Evolutionary conservation across 73 alveolate genomes (phyloP).

Genomic region (Halteria grandinella): DNA sequence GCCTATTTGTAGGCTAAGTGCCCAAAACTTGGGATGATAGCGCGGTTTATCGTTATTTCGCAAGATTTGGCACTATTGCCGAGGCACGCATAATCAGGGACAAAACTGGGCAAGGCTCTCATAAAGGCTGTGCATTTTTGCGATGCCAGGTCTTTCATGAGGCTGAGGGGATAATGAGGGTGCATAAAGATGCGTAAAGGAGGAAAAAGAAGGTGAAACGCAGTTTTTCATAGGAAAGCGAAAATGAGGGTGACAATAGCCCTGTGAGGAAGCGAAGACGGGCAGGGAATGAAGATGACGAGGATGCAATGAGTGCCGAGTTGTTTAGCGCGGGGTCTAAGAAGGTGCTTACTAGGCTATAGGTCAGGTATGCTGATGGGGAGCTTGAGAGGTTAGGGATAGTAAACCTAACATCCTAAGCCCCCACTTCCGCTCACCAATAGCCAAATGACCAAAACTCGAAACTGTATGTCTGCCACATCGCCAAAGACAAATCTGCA

Average conservation of each 20-base stretch:
- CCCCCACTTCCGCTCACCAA: too few relatives aligned
- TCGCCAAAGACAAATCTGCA: background rate
- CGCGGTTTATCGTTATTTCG: background rate
- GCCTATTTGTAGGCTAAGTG: conserved; percentile 19
- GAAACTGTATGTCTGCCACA: conserved; percentile 22
- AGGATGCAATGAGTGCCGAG: too few relatives aligned
- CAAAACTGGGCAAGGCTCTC: background rate
- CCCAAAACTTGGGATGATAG: conserved; percentile 33
- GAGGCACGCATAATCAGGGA: conserved; percentile 16
- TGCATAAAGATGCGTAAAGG: background rate
- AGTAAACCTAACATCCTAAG: background rate
- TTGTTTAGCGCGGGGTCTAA: too few relatives aligned
- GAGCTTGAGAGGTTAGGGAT: conserved; percentile 44
- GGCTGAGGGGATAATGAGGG: conserved; percentile 31
- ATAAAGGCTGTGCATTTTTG: conserved; percentile 29
- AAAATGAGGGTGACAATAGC: too few relatives aligned
- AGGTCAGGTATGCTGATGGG: conserved; percentile 48
- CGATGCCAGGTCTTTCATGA: conserved; percentile 24
- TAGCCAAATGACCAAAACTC: conserved; percentile 5
- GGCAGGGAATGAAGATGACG: too few relatives aligned
- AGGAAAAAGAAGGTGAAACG: too few relatives aligned
- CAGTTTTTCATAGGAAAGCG: too few relatives aligned
- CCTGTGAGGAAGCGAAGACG: too few relatives aligned
- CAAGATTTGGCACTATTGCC: background rate
- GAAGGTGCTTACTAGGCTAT: too few relatives aligned